Evolutionary conservation across 768 basidiomycete genomes (phyloP).

Genomic region (Mycena indigotica): DNA sequence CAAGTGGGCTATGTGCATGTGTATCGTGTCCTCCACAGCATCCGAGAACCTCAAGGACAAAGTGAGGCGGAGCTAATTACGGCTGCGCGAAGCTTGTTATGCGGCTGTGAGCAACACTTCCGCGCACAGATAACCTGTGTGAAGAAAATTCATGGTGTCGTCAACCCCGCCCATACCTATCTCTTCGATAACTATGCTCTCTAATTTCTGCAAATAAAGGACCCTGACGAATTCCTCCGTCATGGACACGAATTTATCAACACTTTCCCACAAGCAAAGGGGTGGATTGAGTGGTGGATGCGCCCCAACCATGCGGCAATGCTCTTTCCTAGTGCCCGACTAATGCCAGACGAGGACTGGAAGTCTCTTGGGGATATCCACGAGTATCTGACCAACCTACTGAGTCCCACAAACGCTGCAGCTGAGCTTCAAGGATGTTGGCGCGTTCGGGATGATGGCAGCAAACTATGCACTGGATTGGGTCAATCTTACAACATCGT

Average conservation of each 20-base stretch:
- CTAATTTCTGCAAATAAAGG: background rate
- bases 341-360: slow-evolving; percentile 18
- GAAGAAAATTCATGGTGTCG: slow-evolving; percentile 23
- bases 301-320: slow-evolving; percentile 19
- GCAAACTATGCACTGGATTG: background rate
- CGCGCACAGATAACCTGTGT: slow-evolving; percentile 29
- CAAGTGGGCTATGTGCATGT: slow-evolving; percentile 31
- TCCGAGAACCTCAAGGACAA: background rate
- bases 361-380: slow-evolving; percentile 1
- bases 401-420: background rate
- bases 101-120: slow-evolving; percentile 37
- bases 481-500: background rate
- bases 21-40: slow-evolving; percentile 28
- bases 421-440: background rate
- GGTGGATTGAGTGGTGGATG: slow-evolving; percentile 40
- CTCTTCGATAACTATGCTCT: slow-evolving; percentile 21
- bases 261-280: slow-evolving; percentile 24
- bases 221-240: slow-evolving; percentile 13
- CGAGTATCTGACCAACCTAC: background rate
- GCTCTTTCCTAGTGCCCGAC: slow-evolving; percentile 16
- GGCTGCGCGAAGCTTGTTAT: slow-evolving; percentile 19
- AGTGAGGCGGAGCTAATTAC: slow-evolving; percentile 11
- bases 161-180: slow-evolving; percentile 18
- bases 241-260: slow-evolving; percentile 12
- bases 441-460: background rate